These are phyloP conservation scores for Ceratocystis cacaofunesta DNA, from an alignment of 2,329 filamentous ascomycete genomes.

Conservation along the genomic window DNA sequence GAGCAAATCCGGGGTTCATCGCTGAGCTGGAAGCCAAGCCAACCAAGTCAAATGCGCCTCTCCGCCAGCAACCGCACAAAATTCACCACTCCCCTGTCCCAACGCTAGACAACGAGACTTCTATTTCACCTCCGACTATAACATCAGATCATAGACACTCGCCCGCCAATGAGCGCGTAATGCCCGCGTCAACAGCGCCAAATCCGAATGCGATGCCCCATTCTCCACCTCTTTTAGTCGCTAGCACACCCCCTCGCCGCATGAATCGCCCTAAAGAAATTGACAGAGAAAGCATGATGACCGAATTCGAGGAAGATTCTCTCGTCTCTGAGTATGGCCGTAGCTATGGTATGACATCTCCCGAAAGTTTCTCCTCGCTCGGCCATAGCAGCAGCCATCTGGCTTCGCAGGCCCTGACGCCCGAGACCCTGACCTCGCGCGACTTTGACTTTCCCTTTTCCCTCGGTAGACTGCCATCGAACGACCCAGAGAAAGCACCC, in stretches of 20 bases:
- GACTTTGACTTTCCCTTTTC: not conserved
- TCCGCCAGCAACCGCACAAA: not conserved
- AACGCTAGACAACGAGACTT: not conserved
- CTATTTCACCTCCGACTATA: not conserved
- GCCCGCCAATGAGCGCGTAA: not conserved
- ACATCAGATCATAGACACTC: not conserved
- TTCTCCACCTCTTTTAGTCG: not conserved
- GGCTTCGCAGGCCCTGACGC: slow-evolving; percentile 3
- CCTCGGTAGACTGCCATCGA: not conserved
- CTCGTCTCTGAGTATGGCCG: slow-evolving; percentile 19
- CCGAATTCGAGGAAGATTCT: slow-evolving; percentile 39
- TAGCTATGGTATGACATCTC: slow-evolving; percentile 32
- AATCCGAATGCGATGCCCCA: not conserved
- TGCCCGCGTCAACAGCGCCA: not conserved
- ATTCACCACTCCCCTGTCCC: not conserved
- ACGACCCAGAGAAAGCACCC: not conserved
- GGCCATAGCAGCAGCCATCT: slow-evolving; percentile 21
- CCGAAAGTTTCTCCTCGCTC: slow-evolving; percentile 38
- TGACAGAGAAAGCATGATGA: slow-evolving; percentile 31
- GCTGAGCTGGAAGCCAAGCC: not conserved
- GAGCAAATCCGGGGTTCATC: not conserved
- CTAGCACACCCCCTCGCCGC: not conserved
- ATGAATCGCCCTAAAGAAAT: slow-evolving; percentile 15
- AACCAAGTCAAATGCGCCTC: not conserved
- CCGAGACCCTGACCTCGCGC: not conserved